These are phyloP conservation scores for Triticum dicoccoides DNA, from an alignment of 176 grass and related monocot species.

Conservation along the genomic window DNA sequence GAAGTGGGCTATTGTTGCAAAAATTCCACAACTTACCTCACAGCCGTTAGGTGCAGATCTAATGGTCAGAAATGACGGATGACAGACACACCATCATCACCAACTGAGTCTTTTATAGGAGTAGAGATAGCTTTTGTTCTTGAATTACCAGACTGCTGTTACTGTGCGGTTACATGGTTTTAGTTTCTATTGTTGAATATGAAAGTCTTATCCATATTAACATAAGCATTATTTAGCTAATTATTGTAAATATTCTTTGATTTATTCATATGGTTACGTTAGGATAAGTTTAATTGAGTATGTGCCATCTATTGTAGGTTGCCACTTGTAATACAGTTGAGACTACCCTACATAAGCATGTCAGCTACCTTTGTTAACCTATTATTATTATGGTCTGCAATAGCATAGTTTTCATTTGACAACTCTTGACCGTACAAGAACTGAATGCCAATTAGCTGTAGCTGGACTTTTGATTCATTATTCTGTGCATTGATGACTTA, in stretches of 20 bases:
- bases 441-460: background rate
- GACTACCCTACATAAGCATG: background rate
- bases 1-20: no score
- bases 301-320: background rate
- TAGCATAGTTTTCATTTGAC: background rate
- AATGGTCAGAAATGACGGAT: no score
- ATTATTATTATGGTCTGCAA: background rate
- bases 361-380: background rate
- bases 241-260: background rate
- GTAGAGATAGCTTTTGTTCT: background rate
- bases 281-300: background rate
- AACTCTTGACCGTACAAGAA: background rate
- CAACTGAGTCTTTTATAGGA: no score
- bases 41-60: no score
- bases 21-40: no score
- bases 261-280: conserved; percentile 7
- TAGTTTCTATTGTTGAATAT: background rate
- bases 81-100: no score
- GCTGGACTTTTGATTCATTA: background rate
- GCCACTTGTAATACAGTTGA: background rate
- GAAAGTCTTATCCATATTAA: background rate
- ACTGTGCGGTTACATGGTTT: background rate
- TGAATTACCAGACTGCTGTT: background rate
- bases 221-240: background rate
- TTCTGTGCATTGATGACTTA: background rate